phyloP scores from a whole-genome alignment of 2,329 filamentous ascomycete species.

The Paecilomyces sp. region DNA sequence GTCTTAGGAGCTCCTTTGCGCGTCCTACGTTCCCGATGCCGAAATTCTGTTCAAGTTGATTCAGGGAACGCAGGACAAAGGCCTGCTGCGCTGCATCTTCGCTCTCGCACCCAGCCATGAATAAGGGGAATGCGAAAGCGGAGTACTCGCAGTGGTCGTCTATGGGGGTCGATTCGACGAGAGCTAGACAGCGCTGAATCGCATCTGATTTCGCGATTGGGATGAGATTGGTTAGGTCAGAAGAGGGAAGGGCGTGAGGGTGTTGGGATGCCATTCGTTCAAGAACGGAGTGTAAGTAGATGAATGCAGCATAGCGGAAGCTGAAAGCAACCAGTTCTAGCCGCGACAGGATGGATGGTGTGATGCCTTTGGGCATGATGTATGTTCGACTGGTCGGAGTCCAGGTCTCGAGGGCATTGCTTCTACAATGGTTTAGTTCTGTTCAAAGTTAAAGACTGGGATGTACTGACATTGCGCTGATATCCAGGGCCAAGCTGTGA shows the following conservation, averaged over 20 bases:
- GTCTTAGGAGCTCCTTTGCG: constrained; percentile 4
- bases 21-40: constrained; percentile 6
- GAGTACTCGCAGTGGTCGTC: constrained; percentile 30
- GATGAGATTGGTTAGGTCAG: constrained; percentile 9
- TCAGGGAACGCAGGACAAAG: constrained; percentile 18
- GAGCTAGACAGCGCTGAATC: constrained; percentile 17
- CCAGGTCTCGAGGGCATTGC: constrained; percentile 24
- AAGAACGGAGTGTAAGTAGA: constrained; percentile 30
- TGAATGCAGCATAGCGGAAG: constrained; percentile 29
- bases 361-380: constrained; percentile 24
- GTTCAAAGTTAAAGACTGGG: not conserved
- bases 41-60: constrained; percentile 23
- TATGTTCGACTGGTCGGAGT: constrained; percentile 18
- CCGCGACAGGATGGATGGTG: constrained; percentile 17
- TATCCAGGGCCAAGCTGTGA: constrained; percentile 13
- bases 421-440: constrained; percentile 12
- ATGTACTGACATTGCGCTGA: constrained; percentile 21
- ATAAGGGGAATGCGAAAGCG: constrained; percentile 30
- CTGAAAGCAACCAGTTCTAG: constrained; percentile 29
- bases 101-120: constrained; percentile 28
- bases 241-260: not conserved
- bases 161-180: constrained; percentile 18
- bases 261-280: constrained; percentile 14
- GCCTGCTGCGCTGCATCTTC: constrained; percentile 13
- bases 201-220: constrained; percentile 20